Percentiles rank a stretch among this genome's conserved stretches.
phyloP scores from a whole-genome alignment of 805 yeast species.

The Ogataea naganishii region DNA sequence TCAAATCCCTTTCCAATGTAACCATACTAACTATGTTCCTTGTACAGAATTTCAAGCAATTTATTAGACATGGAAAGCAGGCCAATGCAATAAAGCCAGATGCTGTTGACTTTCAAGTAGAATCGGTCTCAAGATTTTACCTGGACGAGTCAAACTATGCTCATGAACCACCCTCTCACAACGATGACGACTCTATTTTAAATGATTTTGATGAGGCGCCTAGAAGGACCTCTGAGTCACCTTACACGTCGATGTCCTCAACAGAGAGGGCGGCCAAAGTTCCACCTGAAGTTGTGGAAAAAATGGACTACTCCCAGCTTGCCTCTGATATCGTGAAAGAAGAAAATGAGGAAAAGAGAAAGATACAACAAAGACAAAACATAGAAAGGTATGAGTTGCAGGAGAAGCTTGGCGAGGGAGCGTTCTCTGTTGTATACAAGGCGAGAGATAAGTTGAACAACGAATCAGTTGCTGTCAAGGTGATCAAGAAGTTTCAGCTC shows the following conservation, averaged over 20 bases:
- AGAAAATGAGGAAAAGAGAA: constrained; percentile 17
- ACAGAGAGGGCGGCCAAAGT: neutral
- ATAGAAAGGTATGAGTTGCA: constrained; percentile 31
- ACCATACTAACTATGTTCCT: too few relatives aligned
- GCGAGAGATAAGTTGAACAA: constrained; percentile 32
- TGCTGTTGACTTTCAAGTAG: too few relatives aligned
- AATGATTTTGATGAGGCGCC: neutral
- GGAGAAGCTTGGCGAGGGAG: constrained; percentile 52
- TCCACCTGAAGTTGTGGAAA: constrained; percentile 1
- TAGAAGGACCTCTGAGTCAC: neutral
- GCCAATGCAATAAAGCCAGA: constrained; percentile 15
- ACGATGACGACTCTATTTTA: neutral
- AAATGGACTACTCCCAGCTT: constrained; percentile 19
- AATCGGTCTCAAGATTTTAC: too few relatives aligned
- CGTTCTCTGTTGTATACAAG: constrained; percentile 46
- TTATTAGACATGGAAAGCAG: constrained; percentile 34
- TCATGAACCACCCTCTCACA: constrained; percentile 1
- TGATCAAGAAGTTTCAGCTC: constrained; percentile 62
- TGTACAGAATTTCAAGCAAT: constrained; percentile 29
- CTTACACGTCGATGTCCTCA: neutral
- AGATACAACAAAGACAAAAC: constrained; percentile 14
- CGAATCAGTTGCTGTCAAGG: constrained; percentile 42
- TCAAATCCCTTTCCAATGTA: too few relatives aligned
- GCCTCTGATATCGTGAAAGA: constrained; percentile 25
- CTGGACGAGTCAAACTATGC: constrained; percentile 1